Base-by-base conservation (phyloP, 108 stramenopile genomes). In the Conticribra guillardii region DNA sequence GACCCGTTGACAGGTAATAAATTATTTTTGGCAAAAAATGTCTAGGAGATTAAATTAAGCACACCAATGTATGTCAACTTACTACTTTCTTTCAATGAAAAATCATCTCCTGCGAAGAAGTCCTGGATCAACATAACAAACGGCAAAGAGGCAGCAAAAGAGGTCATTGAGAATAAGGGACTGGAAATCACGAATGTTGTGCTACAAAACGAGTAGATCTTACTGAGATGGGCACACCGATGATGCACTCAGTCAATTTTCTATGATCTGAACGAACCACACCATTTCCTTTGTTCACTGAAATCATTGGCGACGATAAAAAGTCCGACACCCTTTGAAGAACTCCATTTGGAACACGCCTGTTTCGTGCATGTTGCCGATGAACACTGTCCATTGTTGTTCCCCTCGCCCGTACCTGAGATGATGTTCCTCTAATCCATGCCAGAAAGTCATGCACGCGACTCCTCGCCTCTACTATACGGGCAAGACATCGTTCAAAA, bases 351-450 rank as follows among this genome's bases (percentile, higher is more conserved):
- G 85, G 69, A 30, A 89, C 83, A 8, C 93, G 86, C 37, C 89
- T 72, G 26, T 88, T 85, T 53, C 79, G 80, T 54, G 89, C 89
- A 80, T 90, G 86, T 57, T 89, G 85, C 15, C 85, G 72, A 62
- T 86, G 84, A 0, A 84, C 86, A 19, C 87, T 86, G 47, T 90
- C 81, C 3, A 75, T 30, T 24, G 90, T 88, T 0, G 93, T 94
- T 9, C 89, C 93, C 46, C 82, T 61, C 11, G 93, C 90, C 49
- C 90, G 87, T 27, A 94, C 83, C 63, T 87, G 78, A 9, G 90
- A 80, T 8, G 88, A 86, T n/a, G 81, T 85, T 19, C 74, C 74
- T 54, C 90, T 60, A 14, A 94, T 65, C 89, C 90, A 94, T 14
- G 79, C 83, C 34, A 86, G 65, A 45, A 89, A 79, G 52, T 91